Evolutionary conservation across 2,329 filamentous ascomycete species (phyloP).

Genomic region (Chrysoporthe puriensis): DNA sequence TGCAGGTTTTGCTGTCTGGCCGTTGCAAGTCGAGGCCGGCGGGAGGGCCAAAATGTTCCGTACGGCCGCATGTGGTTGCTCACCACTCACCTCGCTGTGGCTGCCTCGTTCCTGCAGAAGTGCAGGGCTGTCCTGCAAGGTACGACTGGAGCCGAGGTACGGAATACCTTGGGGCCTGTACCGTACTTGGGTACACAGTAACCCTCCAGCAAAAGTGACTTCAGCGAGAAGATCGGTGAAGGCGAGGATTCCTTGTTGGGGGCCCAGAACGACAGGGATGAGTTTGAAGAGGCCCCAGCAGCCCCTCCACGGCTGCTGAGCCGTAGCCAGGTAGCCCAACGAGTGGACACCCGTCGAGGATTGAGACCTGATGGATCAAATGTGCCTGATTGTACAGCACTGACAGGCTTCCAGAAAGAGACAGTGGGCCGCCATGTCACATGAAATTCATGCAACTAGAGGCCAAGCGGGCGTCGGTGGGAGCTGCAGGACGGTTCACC

Average conservation of each 20-base stretch:
- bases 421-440: conserved; percentile 26
- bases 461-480: conserved; percentile 19
- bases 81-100: conserved; percentile 1
- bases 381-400: conserved; percentile 20
- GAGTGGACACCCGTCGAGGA: conserved; percentile 5
- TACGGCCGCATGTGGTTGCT: conserved; percentile 2
- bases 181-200: conserved; percentile 5
- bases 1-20: background rate
- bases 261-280: conserved; percentile 20
- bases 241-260: conserved; percentile 19
- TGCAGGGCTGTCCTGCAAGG: conserved; percentile 18
- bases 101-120: conserved; percentile 20
- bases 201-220: conserved; percentile 17
- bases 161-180: conserved; percentile 5
- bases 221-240: conserved; percentile 23
- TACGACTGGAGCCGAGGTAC: conserved; percentile 21
- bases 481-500: conserved; percentile 2
- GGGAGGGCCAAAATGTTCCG: conserved; percentile 9
- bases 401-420: conserved; percentile 27
- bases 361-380: conserved; percentile 24
- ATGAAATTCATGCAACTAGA: conserved; percentile 26
- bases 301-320: conserved; percentile 19
- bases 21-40: conserved; percentile 10
- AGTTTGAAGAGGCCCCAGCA: conserved; percentile 7
- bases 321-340: background rate